These are phyloP conservation scores for Alternaria solani DNA, from an alignment of 2,329 filamentous ascomycete genomes.

Conservation along the genomic window DNA sequence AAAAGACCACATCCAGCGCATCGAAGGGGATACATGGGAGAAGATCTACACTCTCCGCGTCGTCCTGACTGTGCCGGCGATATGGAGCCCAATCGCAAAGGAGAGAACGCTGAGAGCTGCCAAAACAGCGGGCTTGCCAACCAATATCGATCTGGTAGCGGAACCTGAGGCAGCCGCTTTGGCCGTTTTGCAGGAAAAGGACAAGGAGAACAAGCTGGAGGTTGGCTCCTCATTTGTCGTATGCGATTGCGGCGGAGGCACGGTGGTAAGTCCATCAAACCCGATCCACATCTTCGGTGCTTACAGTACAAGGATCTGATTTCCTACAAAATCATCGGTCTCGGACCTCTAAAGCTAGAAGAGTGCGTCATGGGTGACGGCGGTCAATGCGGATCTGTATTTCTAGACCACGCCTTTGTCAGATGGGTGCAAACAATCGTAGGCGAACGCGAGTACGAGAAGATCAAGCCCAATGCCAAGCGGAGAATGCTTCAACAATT, in stretches of 20 bases:
- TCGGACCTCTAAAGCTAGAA: constrained; percentile 16
- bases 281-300: background rate
- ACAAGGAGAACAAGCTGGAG: constrained; percentile 19
- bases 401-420: constrained; percentile 28
- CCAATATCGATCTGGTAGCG: constrained; percentile 28
- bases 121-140: constrained; percentile 10
- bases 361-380: constrained; percentile 21
- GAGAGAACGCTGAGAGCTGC: constrained; percentile 15
- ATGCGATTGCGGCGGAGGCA: constrained; percentile 33
- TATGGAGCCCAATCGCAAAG: constrained; percentile 18
- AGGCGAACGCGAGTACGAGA: constrained; percentile 14
- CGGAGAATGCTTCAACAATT: constrained; percentile 30
- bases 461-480: constrained; percentile 20
- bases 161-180: constrained; percentile 45
- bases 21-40: constrained; percentile 3
- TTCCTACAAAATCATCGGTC: constrained; percentile 27
- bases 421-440: constrained; percentile 15
- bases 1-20: constrained; percentile 14
- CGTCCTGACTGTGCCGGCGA: constrained; percentile 25
- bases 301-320: constrained; percentile 22
- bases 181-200: constrained; percentile 31
- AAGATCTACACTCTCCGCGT: constrained; percentile 2
- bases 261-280: constrained; percentile 18
- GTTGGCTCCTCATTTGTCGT: constrained; percentile 27
- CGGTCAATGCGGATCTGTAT: constrained; percentile 25